Evolutionary conservation across 768 basidiomycete genomes (phyloP).

Genomic region (Pulveroboletus frians): DNA sequence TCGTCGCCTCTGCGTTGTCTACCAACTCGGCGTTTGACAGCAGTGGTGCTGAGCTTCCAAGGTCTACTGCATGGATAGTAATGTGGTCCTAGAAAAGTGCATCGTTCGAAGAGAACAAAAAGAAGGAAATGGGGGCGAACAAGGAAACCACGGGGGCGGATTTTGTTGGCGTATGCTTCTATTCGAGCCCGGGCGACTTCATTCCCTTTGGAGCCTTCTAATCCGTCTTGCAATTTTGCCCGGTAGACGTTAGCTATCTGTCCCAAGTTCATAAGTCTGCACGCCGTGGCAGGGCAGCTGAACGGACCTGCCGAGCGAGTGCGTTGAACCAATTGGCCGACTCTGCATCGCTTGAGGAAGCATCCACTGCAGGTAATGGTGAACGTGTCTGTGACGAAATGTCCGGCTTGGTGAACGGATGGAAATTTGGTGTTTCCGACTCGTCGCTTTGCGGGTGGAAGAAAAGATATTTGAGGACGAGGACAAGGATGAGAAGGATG

Average conservation of each 20-base stretch:
- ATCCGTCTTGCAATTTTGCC: conserved; percentile 67
- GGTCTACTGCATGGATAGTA: conserved; percentile 75
- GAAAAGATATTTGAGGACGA: conserved; percentile 93
- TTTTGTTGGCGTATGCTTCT: conserved; percentile 76
- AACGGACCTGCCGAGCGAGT: conserved; percentile 70
- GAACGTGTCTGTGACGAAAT: conserved; percentile 37
- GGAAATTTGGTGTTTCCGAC: conserved; percentile 53
- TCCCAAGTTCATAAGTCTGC: not conserved
- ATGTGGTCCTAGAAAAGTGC: conserved; percentile 64
- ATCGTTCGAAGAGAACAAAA: not conserved
- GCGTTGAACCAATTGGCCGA: conserved; percentile 91
- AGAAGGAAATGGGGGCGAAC: conserved; percentile 36
- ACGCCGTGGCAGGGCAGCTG: not conserved
- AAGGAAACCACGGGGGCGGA: conserved; percentile 64
- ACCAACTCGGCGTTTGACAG: conserved; percentile 63
- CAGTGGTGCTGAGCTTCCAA: conserved; percentile 76
- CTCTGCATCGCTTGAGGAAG: conserved; percentile 41
- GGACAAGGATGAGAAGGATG: conserved; percentile 65
- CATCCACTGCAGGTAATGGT: conserved; percentile 5
- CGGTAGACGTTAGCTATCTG: conserved; percentile 72
- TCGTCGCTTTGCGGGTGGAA: conserved; percentile 69
- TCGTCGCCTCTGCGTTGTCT: conserved; percentile 6
- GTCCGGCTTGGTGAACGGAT: conserved; percentile 51
- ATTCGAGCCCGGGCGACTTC: conserved; percentile 76
- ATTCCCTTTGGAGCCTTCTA: conserved; percentile 69